Percentiles rank a stretch among this genome's conserved stretches.
phyloP scores from a whole-genome alignment of 1,284 basidiomycete genomes.

The Malassezia slooffiae region DNA sequence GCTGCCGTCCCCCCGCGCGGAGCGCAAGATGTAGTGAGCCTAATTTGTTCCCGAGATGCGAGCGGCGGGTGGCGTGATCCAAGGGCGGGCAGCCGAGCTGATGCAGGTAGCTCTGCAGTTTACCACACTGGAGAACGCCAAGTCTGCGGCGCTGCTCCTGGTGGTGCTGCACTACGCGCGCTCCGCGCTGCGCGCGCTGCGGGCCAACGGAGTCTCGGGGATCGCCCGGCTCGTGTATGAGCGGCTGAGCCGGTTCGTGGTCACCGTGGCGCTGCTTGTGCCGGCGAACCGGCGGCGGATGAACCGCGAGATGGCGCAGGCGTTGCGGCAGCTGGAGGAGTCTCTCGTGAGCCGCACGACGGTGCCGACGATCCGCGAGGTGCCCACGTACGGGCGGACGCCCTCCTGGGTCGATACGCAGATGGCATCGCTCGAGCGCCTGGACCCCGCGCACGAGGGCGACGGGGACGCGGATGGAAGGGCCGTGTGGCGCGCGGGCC shows the following conservation, averaged over 20 bases:
- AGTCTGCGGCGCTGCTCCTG: constrained; percentile 1
- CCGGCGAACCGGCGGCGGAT: constrained; percentile 36
- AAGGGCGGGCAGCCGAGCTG: too few species aligned
- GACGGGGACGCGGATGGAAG: constrained; percentile 26
- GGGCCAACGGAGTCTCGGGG: constrained; percentile 2
- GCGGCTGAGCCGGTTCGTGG: constrained; percentile 3
- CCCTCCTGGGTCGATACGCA: constrained; percentile 30
- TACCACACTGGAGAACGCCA: constrained; percentile 2
- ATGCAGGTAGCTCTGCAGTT: neutral
- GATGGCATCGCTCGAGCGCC: constrained; percentile 28
- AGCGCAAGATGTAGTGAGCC: too few species aligned
- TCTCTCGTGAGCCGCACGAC: constrained; percentile 32
- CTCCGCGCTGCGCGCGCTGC: constrained; percentile 6
- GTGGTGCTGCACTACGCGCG: constrained; percentile 7
- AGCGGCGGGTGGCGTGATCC: too few species aligned
- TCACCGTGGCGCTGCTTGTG: constrained; percentile 30
- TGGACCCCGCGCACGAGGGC: constrained; percentile 20
- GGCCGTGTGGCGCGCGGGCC: constrained; percentile 37
- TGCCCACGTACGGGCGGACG: constrained; percentile 34
- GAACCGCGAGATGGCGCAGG: constrained; percentile 31
- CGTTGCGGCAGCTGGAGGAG: constrained; percentile 31
- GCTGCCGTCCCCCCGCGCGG: neutral
- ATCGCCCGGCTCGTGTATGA: neutral
- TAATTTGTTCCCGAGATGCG: too few species aligned
- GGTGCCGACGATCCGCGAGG: constrained; percentile 18